phyloP scores from a whole-genome alignment of 768 basidiomycete species.

The Postia placenta region DNA sequence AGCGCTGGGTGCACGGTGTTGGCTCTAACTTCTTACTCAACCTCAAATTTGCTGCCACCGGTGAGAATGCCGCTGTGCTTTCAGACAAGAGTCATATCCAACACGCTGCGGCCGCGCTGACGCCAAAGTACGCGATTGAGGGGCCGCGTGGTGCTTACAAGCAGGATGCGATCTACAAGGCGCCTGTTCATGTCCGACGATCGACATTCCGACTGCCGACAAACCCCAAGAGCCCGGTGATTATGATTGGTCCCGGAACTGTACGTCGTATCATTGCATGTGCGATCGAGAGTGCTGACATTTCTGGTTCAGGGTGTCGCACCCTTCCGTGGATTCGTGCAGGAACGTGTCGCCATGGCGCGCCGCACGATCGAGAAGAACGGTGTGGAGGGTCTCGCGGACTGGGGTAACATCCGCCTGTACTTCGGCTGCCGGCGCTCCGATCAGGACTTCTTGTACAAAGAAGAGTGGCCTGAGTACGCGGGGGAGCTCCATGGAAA shows the following conservation, averaged over 20 bases:
- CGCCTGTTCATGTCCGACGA: constrained; percentile 90
- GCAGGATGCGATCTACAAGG: constrained; percentile 65
- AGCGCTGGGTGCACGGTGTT: constrained; percentile 79
- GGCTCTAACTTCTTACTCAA: constrained; percentile 95
- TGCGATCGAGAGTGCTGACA: neutral
- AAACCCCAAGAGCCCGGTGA: constrained; percentile 95
- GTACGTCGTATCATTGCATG: constrained; percentile 43
- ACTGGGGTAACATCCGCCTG: constrained; percentile 93
- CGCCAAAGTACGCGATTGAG: constrained; percentile 78
- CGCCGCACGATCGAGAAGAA: constrained; percentile 94
- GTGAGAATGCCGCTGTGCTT: constrained; percentile 46
- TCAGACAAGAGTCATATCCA: constrained; percentile 24
- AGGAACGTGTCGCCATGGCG: constrained; percentile 95
- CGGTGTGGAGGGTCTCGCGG: constrained; percentile 84
- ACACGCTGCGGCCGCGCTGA: constrained; percentile 32
- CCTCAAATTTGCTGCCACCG: constrained; percentile 70
- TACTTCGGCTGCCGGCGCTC: constrained; percentile 95
- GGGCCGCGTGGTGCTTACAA: constrained; percentile 87
- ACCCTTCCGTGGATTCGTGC: constrained; percentile 98
- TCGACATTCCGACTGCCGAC: constrained; percentile 97
- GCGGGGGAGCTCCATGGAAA: constrained; percentile 83
- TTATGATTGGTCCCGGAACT: constrained; percentile 99
- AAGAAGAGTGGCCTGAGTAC: constrained; percentile 93
- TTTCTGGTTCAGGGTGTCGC: constrained; percentile 80
- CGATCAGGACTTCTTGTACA: constrained; percentile 88